These are phyloP conservation scores for Botrytis cinerea DNA, from an alignment of 2,329 filamentous ascomycete genomes.

Conservation along the genomic window DNA sequence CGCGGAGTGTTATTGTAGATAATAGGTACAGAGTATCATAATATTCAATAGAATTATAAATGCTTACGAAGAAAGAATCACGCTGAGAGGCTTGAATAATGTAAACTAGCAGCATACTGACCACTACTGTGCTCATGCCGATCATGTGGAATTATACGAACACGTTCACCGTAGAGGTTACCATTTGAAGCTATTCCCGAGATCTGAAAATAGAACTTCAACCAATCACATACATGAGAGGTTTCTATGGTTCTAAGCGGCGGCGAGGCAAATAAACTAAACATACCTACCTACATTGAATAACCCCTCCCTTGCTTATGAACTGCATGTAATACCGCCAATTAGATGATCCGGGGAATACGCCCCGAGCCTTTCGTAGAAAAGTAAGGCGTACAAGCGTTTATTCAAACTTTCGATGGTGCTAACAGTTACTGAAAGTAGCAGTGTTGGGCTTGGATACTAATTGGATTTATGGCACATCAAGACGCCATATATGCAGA, in stretches of 20 bases:
- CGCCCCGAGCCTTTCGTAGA: neutral
- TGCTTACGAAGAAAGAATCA: neutral
- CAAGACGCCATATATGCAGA: neutral
- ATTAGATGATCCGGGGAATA: neutral
- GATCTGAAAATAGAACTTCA: neutral
- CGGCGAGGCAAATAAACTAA: constrained; percentile 1
- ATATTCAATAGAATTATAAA: neutral
- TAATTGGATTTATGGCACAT: neutral
- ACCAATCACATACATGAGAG: neutral
- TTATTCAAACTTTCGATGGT: neutral
- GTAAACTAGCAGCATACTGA: neutral
- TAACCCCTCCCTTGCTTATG: neutral
- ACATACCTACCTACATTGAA: constrained; percentile 1
- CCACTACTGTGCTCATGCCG: neutral
- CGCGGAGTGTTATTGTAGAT: neutral
- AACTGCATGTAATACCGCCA: neutral
- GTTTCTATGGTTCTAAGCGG: neutral
- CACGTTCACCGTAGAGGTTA: constrained; percentile 1
- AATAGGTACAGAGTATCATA: neutral
- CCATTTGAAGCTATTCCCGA: neutral
- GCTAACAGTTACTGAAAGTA: neutral
- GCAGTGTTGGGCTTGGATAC: neutral
- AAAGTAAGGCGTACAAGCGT: constrained; percentile 12
- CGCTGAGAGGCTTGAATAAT: neutral
- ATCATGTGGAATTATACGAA: neutral